These are phyloP conservation scores for Anisogramma anomala DNA, from an alignment of 2,329 filamentous ascomycete species.

Conservation along the genomic window DNA sequence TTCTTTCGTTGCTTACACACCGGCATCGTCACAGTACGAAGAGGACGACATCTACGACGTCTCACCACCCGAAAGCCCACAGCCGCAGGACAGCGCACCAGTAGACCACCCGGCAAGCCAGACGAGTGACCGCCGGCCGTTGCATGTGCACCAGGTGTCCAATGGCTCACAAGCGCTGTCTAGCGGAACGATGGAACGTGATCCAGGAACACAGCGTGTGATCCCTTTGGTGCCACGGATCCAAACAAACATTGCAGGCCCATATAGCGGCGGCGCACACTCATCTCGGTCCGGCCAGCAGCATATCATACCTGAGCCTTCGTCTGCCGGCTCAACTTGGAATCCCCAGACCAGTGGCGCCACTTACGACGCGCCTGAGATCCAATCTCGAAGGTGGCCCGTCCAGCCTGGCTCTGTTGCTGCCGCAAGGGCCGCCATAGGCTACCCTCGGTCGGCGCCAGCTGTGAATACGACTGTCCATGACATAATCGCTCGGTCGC, in stretches of 20 bases:
- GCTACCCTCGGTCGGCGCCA: constrained; percentile 33
- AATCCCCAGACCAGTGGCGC: constrained; percentile 14
- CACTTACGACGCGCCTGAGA: constrained; percentile 18
- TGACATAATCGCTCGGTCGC: constrained; percentile 24
- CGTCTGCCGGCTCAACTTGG: constrained; percentile 14
- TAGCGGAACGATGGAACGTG: constrained; percentile 11
- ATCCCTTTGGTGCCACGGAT: constrained; percentile 15
- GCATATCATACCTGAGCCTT: neutral
- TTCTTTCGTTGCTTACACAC: constrained; percentile 3
- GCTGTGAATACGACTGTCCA: constrained; percentile 22
- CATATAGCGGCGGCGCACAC: constrained; percentile 16
- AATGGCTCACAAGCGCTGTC: constrained; percentile 4
- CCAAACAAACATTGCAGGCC: constrained; percentile 12
- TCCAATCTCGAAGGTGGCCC: constrained; percentile 36
- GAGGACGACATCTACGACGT: constrained; percentile 35
- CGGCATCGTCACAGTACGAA: constrained; percentile 12
- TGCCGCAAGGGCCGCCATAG: constrained; percentile 15
- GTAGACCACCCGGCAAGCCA: constrained; percentile 14
- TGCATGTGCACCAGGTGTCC: constrained; percentile 1
- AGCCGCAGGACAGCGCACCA: constrained; percentile 10
- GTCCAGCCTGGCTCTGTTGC: constrained; percentile 19
- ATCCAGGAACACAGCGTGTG: constrained; percentile 13
- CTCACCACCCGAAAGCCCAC: constrained; percentile 34
- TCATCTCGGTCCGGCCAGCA: constrained; percentile 11
- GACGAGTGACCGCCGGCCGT: constrained; percentile 3